Base-by-base conservation (phyloP, 345 rosid species). In the Aquilaria sinensis region DNA sequence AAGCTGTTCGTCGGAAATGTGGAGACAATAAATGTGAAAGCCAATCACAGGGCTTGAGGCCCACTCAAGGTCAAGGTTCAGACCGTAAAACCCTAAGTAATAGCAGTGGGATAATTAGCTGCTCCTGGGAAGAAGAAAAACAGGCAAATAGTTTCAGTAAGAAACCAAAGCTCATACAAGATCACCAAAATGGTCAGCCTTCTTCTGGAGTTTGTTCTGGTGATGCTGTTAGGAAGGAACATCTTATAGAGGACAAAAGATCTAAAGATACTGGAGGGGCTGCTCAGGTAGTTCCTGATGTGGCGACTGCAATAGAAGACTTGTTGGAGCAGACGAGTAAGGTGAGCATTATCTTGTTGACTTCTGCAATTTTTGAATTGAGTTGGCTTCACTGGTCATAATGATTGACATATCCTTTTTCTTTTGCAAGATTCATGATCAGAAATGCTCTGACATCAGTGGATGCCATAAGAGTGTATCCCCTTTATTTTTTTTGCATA, bases 251-350 rank as follows among this genome's bases (percentile, higher is more conserved):
- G 34, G 72, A 62, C 59, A 67, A 60, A 54, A 75, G 56, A 49
- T 60, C 63, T 56, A 80, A 68, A 74, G 71, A 63, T 56, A 65
- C 62, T 62, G 77, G 49, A 51, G 90, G 82, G 75, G 74, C 71
- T 68, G 63, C 78, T 66, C 77, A 68, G 67, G 80, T 74, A 71
- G 81, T 78, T 77, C 90, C 97, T 43, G 95, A 90, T 77, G 95
- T 94, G 64, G 97, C 89, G 62, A 87, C 92, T 78, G 86, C 84
- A 31, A 94, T 90, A 71, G 99, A 90, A 83, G 92, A 90, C 81
- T 74, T 94, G 68, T 69, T 85, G 70, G 95, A 85, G 89, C 95
- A 88, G 83, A 82, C 96, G 43, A 86, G 86, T 71, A 88, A 86
- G 90, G 96, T 90, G 71, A 73, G 71, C 61, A 33, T 32, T 64